phyloP scores from a whole-genome alignment of 1,139 yeast species.

The Candida tetrigidarum region DNA sequence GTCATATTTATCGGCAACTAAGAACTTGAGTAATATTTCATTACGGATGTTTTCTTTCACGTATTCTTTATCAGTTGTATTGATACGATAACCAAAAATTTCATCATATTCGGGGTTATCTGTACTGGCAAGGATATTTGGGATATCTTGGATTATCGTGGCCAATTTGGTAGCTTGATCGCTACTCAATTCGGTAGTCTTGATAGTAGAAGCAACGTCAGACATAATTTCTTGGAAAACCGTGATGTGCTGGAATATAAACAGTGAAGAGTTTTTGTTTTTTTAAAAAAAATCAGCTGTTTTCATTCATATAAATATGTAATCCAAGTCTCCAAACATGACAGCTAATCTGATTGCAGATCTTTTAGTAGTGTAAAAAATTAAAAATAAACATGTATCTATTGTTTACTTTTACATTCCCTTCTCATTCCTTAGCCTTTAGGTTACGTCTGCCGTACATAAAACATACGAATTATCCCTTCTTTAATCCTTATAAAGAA shows the following conservation, averaged over 20 bases:
- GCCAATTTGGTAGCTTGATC: constrained; percentile 23
- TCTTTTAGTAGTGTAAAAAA: no score
- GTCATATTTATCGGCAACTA: constrained; percentile 69
- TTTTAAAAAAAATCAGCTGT: no score
- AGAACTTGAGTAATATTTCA: constrained; percentile 64
- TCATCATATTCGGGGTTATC: constrained; percentile 68
- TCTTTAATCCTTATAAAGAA: no score
- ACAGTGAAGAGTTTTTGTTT: neutral
- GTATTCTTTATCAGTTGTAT: constrained; percentile 39
- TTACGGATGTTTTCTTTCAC: constrained; percentile 54
- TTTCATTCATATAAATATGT: no score
- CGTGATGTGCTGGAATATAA: neutral
- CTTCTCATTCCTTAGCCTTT: no score
- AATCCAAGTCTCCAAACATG: no score
- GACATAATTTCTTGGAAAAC: neutral
- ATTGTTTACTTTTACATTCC: no score
- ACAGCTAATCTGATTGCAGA: neutral
- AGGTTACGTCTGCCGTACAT: no score
- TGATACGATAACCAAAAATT: constrained; percentile 74
- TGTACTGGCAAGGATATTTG: constrained; percentile 24
- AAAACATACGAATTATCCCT: no score
- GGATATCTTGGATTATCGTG: constrained; percentile 24
- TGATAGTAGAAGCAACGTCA: constrained; percentile 13
- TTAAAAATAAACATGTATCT: no score
- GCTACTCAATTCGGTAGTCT: constrained; percentile 16